phyloP scores from a whole-genome alignment of 2,329 filamentous ascomycete species.

The Fusarium sp. region DNA sequence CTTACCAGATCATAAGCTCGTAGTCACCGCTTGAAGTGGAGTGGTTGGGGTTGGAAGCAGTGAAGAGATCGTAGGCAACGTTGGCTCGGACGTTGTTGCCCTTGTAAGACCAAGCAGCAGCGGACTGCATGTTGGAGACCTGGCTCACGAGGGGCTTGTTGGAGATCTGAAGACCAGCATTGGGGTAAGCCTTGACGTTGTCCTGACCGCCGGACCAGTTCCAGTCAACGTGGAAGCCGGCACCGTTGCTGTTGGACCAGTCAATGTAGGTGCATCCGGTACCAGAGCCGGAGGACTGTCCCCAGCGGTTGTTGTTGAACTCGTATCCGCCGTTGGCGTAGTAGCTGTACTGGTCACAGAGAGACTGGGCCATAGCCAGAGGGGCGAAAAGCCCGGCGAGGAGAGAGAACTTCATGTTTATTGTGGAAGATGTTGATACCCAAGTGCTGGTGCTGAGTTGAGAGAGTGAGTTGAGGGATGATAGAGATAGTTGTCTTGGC shows the following conservation, averaged over 20 bases:
- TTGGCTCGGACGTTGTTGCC: constrained; percentile 17
- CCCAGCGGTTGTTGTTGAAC: constrained; percentile 29
- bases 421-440: neutral
- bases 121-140: constrained; percentile 24
- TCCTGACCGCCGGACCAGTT: constrained; percentile 14
- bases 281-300: constrained; percentile 9
- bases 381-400: constrained; percentile 19
- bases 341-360: constrained; percentile 22
- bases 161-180: constrained; percentile 7
- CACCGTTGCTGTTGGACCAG: constrained; percentile 24
- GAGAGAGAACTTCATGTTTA: constrained; percentile 20
- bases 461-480: neutral
- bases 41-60: constrained; percentile 16
- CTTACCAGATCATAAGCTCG: constrained; percentile 24
- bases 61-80: constrained; percentile 25
- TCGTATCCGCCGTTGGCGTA: constrained; percentile 18
- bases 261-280: constrained; percentile 20
- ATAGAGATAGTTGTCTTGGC: neutral
- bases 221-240: constrained; percentile 22
- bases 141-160: constrained; percentile 14
- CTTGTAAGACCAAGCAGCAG: constrained; percentile 21
- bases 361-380: constrained; percentile 9
- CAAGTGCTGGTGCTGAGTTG: neutral
- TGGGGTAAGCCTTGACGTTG: constrained; percentile 17
- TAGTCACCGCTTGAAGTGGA: constrained; percentile 11